A percentile compares a stretch with the other conserved stretches of the same genome.
These are phyloP conservation scores for Phytophthora cryptogea DNA, from an alignment of 352 stramenopile genomes.

Conservation along the genomic window DNA sequence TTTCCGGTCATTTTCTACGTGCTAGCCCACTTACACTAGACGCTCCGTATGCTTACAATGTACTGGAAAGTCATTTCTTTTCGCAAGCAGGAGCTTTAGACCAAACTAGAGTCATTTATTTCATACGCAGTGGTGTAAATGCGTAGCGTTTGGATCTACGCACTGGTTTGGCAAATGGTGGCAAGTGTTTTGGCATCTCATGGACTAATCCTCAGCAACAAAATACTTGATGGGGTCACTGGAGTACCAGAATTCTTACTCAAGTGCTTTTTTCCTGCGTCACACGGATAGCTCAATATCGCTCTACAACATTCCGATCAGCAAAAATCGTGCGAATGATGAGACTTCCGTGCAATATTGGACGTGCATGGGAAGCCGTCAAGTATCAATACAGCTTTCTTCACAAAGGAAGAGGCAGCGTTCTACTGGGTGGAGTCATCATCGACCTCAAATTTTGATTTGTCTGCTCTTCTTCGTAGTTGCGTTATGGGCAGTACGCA, in stretches of 20 bases:
- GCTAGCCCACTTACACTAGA: constrained; percentile 46
- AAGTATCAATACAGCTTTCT: constrained; percentile 18
- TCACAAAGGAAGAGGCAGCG: constrained; percentile 10
- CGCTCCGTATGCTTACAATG: constrained; percentile 35
- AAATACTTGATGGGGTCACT: constrained; percentile 15
- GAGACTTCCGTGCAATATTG: constrained; percentile 6
- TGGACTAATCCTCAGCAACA: constrained; percentile 1
- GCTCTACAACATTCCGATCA: constrained; percentile 14
- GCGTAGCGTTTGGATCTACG: constrained; percentile 41
- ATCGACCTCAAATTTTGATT: constrained; percentile 39
- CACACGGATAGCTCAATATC: constrained; percentile 39
- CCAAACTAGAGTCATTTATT: constrained; percentile 17
- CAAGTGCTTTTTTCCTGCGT: constrained; percentile 37
- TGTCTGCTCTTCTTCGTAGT: constrained; percentile 23
- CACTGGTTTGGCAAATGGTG: constrained; percentile 30
- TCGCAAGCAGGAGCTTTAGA: constrained; percentile 23
- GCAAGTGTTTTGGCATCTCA: constrained; percentile 14
- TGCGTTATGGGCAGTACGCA: not conserved
- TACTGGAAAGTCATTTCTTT: constrained; percentile 30
- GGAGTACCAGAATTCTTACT: constrained; percentile 36
- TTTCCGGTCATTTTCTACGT: constrained; percentile 49
- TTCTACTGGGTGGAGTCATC: constrained; percentile 21
- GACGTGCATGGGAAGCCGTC: not conserved
- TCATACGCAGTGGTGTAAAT: constrained; percentile 40
- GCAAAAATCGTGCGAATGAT: constrained; percentile 7